Conservation (phyloP, 441 rosid species). For the Corymbia calophylla region DNA sequence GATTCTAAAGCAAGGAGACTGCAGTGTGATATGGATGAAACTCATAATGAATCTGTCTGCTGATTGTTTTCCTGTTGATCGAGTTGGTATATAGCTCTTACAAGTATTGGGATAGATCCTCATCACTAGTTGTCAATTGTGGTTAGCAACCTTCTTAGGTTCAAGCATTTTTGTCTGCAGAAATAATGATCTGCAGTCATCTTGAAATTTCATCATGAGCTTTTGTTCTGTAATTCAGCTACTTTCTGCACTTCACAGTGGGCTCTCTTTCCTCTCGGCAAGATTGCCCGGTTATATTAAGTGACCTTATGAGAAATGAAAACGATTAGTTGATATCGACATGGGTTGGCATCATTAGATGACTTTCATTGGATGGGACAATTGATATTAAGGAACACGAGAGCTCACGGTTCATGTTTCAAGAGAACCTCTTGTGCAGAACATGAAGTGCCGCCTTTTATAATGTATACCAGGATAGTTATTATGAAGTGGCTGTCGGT, state of each 20-base stretch:
- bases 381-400: not conserved
- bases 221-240: not conserved
- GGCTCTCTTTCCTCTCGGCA: not conserved
- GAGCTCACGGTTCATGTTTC: not conserved
- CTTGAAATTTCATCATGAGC: not conserved
- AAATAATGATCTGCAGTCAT: not conserved
- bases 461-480: not conserved
- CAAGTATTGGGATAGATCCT: not conserved
- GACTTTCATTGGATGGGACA: not conserved
- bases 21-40: conserved; percentile 6
- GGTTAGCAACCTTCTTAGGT: not conserved
- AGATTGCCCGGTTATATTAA: not conserved
- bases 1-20: conserved; percentile 43
- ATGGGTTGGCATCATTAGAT: not conserved
- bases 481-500: not conserved
- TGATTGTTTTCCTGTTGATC: not conserved
- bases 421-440: not conserved
- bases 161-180: not conserved
- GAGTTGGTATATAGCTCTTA: not conserved
- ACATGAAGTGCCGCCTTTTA: not conserved
- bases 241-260: not conserved
- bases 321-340: not conserved
- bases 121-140: not conserved
- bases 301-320: not conserved
- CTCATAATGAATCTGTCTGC: conserved; percentile 6